Conservation (phyloP, 106 monocot species). For the Dendrobium officinale region DNA sequence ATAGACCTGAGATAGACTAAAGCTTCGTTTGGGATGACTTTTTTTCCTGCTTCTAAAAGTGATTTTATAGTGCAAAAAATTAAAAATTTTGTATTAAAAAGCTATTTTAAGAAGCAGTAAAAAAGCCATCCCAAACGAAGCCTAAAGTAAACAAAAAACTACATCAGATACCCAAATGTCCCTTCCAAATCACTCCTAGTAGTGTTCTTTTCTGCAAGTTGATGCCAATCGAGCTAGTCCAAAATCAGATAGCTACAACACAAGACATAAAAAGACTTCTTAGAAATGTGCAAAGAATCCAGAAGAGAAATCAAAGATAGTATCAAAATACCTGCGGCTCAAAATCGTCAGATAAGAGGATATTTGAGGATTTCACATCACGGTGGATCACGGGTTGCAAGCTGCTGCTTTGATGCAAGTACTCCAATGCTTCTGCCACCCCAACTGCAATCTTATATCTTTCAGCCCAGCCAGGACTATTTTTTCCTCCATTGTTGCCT, state of each 20-base stretch:
- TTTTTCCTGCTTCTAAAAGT: too few species aligned
- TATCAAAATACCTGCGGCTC: conserved; percentile 29
- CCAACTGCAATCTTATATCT: conserved; percentile 40
- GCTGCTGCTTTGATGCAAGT: conserved; percentile 23
- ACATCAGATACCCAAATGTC: conserved; percentile 77
- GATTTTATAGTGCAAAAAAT: too few species aligned
- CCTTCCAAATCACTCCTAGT: conserved; percentile 72
- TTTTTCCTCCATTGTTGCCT: conserved; percentile 28
- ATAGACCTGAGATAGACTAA: background rate
- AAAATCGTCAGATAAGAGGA: conserved; percentile 41
- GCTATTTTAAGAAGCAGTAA: too few species aligned
- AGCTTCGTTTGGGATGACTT: too few species aligned
- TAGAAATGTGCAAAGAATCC: background rate
- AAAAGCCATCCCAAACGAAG: too few species aligned
- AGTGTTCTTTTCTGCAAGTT: conserved; percentile 8
- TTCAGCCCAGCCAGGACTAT: conserved; percentile 20
- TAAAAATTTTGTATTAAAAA: too few species aligned
- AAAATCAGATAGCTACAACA: conserved; percentile 78
- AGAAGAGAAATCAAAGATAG: background rate
- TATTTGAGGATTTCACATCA: conserved; percentile 39
- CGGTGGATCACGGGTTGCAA: conserved; percentile 14
- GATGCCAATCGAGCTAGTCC: conserved; percentile 68
- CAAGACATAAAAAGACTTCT: background rate
- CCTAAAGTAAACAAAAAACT: background rate
- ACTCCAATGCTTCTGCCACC: conserved; percentile 40